Evolutionary conservation across 768 basidiomycete genomes (phyloP).

Genomic region (Gymnopilus junonius): DNA sequence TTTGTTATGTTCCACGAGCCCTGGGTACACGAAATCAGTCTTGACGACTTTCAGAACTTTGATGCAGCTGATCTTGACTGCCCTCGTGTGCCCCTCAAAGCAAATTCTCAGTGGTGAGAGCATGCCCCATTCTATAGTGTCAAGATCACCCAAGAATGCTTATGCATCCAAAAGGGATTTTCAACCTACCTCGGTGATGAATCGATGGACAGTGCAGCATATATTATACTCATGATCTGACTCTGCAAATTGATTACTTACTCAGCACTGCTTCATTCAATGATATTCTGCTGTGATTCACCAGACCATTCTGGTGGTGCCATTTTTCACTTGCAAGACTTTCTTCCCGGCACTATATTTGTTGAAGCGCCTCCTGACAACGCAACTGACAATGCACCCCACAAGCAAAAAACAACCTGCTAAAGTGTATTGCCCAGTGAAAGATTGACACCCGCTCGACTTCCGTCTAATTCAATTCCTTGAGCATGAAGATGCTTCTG

Average conservation of each 20-base stretch:
- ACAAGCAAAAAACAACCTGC: not conserved
- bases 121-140: conserved; percentile 8
- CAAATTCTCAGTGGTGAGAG: conserved; percentile 4
- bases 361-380: not conserved
- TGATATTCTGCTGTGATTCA: conserved; percentile 13
- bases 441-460: conserved; percentile 13
- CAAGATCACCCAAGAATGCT: not conserved
- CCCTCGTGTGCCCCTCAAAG: conserved; percentile 3
- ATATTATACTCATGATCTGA: not conserved
- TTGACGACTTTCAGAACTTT: not conserved
- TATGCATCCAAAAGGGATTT: conserved; percentile 9
- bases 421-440: not conserved
- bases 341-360: not conserved
- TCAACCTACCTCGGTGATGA: conserved; percentile 18
- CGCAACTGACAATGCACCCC: not conserved
- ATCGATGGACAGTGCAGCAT: not conserved
- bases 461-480: conserved; percentile 21
- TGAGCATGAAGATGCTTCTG: conserved; percentile 7
- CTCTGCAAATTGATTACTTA: not conserved
- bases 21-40: conserved; percentile 8
- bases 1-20: conserved; percentile 21
- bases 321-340: conserved; percentile 15
- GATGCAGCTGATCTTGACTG: conserved; percentile 16
- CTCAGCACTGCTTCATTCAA: not conserved
- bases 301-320: conserved; percentile 12